These are phyloP conservation scores for Lentinula guzmanii DNA, from an alignment of 768 basidiomycete species.

Conservation along the genomic window DNA sequence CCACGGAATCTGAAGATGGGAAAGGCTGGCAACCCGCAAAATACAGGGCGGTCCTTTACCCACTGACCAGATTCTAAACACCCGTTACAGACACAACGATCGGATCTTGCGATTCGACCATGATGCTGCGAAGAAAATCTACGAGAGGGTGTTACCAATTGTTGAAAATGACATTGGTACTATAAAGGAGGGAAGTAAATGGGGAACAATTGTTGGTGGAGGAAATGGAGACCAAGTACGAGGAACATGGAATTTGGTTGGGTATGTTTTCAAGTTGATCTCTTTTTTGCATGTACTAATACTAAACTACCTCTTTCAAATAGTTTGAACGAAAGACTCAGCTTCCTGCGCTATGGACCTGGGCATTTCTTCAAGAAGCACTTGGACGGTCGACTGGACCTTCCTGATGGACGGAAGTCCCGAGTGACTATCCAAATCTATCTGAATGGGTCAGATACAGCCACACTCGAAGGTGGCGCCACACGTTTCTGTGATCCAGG, in stretches of 20 bases:
- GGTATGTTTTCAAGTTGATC: conserved; percentile 17
- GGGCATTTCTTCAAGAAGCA: conserved; percentile 34
- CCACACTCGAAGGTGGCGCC: conserved; percentile 26
- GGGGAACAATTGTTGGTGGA: conserved; percentile 25
- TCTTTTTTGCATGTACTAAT: neutral
- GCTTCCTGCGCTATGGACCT: conserved; percentile 37
- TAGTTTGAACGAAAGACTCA: conserved; percentile 37
- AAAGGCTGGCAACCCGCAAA: conserved; percentile 31
- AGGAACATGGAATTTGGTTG: conserved; percentile 27
- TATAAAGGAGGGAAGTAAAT: conserved; percentile 23
- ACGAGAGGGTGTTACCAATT: conserved; percentile 28
- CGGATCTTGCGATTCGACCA: conserved; percentile 31
- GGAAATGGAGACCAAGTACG: conserved; percentile 19
- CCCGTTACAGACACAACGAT: conserved; percentile 33
- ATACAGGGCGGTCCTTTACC: conserved; percentile 18
- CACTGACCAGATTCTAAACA: conserved; percentile 24
- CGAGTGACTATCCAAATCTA: conserved; percentile 39
- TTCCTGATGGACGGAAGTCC: conserved; percentile 30
- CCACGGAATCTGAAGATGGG: conserved; percentile 24
- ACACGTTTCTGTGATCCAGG: conserved; percentile 33
- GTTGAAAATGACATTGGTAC: conserved; percentile 29
- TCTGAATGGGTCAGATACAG: conserved; percentile 24
- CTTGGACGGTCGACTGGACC: conserved; percentile 29
- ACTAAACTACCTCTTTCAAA: neutral
- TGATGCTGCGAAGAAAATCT: conserved; percentile 26